These are phyloP conservation scores for Retiboletus flavoniger DNA, from an alignment of 1,284 basidiomycete genomes.

Conservation along the genomic window DNA sequence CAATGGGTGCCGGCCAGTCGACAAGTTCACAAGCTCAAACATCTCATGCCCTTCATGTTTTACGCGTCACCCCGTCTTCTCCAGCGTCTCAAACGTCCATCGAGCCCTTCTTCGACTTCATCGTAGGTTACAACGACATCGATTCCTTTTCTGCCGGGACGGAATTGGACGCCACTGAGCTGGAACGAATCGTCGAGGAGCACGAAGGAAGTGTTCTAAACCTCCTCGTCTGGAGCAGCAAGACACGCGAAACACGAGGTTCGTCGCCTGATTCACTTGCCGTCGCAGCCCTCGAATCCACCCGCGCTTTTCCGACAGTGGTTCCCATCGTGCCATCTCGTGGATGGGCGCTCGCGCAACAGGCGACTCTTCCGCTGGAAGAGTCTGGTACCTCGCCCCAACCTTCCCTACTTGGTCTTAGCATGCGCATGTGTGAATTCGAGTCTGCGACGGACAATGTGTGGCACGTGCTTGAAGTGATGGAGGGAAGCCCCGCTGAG, in stretches of 20 bases:
- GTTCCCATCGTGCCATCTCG: slow-evolving; percentile 85
- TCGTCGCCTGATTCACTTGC: slow-evolving; percentile 28
- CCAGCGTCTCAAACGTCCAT: slow-evolving; percentile 83
- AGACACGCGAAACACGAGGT: slow-evolving; percentile 83
- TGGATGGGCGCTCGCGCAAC: slow-evolving; percentile 66
- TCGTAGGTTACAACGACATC: slow-evolving; percentile 82
- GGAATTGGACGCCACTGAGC: slow-evolving; percentile 67
- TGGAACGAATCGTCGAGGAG: slow-evolving; percentile 81
- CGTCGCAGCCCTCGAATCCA: neutral
- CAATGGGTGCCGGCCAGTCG: slow-evolving; percentile 76
- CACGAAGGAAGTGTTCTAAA: slow-evolving; percentile 81
- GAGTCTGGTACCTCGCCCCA: slow-evolving; percentile 46
- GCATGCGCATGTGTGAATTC: slow-evolving; percentile 88
- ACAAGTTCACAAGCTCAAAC: slow-evolving; percentile 51
- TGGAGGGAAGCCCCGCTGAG: slow-evolving; percentile 95
- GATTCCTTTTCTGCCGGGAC: slow-evolving; percentile 54
- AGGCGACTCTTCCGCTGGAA: slow-evolving; percentile 35
- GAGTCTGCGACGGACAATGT: slow-evolving; percentile 88
- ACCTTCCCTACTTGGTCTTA: slow-evolving; percentile 86
- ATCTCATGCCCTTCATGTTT: slow-evolving; percentile 74
- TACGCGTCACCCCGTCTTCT: slow-evolving; percentile 84
- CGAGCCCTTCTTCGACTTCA: slow-evolving; percentile 97
- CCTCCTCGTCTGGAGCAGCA: slow-evolving; percentile 89
- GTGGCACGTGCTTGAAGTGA: slow-evolving; percentile 97
- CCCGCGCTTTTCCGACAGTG: slow-evolving; percentile 47